Conservation (phyloP, 108 stramenopile species). For the Cyclostephanos tholiformis region DNA sequence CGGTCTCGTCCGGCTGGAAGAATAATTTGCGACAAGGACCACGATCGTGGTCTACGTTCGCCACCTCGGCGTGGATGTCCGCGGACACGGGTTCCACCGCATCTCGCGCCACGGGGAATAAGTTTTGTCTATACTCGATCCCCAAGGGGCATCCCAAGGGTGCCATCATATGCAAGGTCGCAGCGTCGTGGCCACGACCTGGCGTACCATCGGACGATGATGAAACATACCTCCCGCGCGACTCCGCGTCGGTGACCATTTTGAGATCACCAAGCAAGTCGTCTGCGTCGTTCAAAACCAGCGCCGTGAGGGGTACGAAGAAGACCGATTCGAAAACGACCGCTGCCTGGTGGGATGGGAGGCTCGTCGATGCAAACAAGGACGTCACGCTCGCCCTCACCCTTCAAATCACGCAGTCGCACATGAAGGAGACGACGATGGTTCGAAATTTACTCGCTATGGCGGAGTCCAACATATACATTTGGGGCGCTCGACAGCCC, state of each 20-base stretch:
- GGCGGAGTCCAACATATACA: slow-evolving; percentile 65
- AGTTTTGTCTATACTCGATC: slow-evolving; percentile 36
- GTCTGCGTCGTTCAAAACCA: slow-evolving; percentile 28
- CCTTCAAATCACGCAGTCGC: slow-evolving; percentile 63
- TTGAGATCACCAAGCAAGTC: slow-evolving; percentile 32
- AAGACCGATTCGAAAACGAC: slow-evolving; percentile 10
- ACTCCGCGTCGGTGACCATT: slow-evolving; percentile 23
- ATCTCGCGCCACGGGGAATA: slow-evolving; percentile 20
- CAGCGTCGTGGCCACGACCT: slow-evolving; percentile 38
- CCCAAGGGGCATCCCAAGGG: slow-evolving; percentile 35
- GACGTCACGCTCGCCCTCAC: slow-evolving; percentile 83
- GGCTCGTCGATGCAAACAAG: slow-evolving; percentile 43
- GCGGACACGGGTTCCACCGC: slow-evolving; percentile 43
- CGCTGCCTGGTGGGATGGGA: slow-evolving; percentile 53
- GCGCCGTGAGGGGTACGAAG: slow-evolving; percentile 21
- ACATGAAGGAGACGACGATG: slow-evolving; percentile 49
- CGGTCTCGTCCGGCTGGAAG: slow-evolving; percentile 20
- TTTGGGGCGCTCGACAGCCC: slow-evolving; percentile 75
- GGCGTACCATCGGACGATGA: background rate
- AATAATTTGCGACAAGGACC: slow-evolving; percentile 12
- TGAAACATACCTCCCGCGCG: background rate
- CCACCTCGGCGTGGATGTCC: slow-evolving; percentile 23
- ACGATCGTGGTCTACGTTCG: slow-evolving; percentile 10
- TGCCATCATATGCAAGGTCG: slow-evolving; percentile 31
- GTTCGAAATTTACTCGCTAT: slow-evolving; percentile 52